Conservation (phyloP, 225 moss, liverwort and hornwort species). For the Marchantia polymorpha region DNA sequence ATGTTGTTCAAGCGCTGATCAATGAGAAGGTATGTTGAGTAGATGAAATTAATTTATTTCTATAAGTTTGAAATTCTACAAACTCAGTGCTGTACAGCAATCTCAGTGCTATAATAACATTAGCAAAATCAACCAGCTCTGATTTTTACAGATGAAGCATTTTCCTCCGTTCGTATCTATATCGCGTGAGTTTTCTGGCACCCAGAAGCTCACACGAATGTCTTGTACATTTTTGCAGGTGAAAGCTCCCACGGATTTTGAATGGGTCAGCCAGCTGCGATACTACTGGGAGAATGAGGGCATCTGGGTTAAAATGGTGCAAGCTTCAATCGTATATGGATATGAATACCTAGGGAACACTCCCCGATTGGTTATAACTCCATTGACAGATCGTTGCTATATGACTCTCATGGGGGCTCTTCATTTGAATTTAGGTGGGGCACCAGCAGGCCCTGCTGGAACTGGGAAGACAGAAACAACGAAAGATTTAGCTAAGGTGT, state of each 20-base stretch:
- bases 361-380: slow-evolving; percentile 81
- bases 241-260: slow-evolving; percentile 73
- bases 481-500: slow-evolving; percentile 75
- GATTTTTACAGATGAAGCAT: background rate
- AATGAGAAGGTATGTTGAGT: slow-evolving; percentile 54
- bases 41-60: background rate
- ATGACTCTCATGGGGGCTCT: slow-evolving; percentile 95
- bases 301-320: slow-evolving; percentile 92
- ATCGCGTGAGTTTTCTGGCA: background rate
- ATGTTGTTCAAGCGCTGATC: slow-evolving; percentile 79
- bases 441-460: slow-evolving; percentile 83
- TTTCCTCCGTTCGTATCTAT: background rate
- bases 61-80: background rate
- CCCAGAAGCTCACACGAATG: background rate
- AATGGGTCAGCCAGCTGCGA: slow-evolving; percentile 86
- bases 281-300: slow-evolving; percentile 90
- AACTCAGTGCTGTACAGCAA: too few species aligned
- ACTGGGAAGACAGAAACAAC: slow-evolving; percentile 90
- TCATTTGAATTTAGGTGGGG: slow-evolving; percentile 81
- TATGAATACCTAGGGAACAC: slow-evolving; percentile 90
- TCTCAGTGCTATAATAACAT: background rate
- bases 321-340: slow-evolving; percentile 72
- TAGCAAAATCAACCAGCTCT: background rate
- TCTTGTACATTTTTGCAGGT: slow-evolving; percentile 30
- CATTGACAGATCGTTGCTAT: slow-evolving; percentile 83